These are phyloP conservation scores for Diatrype stigma DNA, from an alignment of 2,329 filamentous ascomycete genomes.

Conservation along the genomic window DNA sequence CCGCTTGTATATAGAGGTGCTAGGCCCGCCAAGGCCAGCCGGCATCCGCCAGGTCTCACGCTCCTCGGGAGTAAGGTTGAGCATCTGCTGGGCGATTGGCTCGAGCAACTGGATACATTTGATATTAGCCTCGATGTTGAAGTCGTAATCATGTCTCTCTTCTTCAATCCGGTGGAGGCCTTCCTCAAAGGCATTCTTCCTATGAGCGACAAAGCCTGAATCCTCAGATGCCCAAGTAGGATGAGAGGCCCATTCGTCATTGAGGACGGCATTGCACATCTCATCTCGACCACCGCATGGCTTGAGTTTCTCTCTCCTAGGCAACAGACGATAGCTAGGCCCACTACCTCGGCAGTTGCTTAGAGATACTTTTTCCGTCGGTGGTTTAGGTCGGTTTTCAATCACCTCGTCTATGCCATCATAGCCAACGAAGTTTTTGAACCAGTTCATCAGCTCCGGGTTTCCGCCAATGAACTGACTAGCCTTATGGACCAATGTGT, in stretches of 20 bases:
- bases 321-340: conserved; percentile 89
- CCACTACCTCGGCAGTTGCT: conserved; percentile 95
- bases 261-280: conserved; percentile 87
- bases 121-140: conserved; percentile 91
- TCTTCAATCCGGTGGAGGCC: conserved; percentile 94
- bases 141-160: conserved; percentile 97
- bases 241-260: conserved; percentile 98
- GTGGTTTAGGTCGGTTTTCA: conserved; percentile 71
- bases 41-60: conserved; percentile 74
- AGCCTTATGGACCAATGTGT: conserved; percentile 77
- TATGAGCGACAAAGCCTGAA: conserved; percentile 93
- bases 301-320: conserved; percentile 86
- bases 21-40: conserved; percentile 81
- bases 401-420: conserved; percentile 74
- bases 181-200: conserved; percentile 95
- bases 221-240: conserved; percentile 99
- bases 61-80: conserved; percentile 71
- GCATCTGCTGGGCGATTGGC: conserved; percentile 86
- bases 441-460: conserved; percentile 81
- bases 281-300: conserved; percentile 92
- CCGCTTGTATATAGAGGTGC: conserved; percentile 93
- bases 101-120: conserved; percentile 96
- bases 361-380: conserved; percentile 79
- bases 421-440: conserved; percentile 78
- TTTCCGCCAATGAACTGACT: conserved; percentile 84